A percentile compares a stretch with the other conserved stretches of the same genome.
Conservation (phyloP, 345 rosid species). For the Chamaenerion angustifolium region DNA sequence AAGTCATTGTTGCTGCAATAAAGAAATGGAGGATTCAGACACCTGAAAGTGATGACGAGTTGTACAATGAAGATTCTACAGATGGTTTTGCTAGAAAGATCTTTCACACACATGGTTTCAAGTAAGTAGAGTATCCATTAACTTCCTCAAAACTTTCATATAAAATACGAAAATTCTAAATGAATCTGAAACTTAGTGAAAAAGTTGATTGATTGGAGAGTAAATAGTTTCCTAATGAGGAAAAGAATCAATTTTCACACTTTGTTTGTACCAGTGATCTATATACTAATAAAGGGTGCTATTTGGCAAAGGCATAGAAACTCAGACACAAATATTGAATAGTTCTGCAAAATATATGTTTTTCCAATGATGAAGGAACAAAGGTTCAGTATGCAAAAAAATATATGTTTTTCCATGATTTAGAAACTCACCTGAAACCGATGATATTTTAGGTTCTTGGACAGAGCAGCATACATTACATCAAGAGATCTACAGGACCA, state of each 20-base stretch:
- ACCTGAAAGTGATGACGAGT: constrained; percentile 27
- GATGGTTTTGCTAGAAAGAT: constrained; percentile 44
- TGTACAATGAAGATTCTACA: constrained; percentile 31
- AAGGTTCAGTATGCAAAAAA: background rate
- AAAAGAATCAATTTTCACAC: too few species aligned
- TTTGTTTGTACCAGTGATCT: too few species aligned
- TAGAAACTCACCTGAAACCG: background rate
- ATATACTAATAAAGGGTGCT: too few species aligned
- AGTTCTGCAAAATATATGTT: too few species aligned
- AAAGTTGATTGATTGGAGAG: too few species aligned
- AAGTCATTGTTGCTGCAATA: constrained; percentile 65
- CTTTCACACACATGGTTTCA: constrained; percentile 79
- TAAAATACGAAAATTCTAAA: too few species aligned
- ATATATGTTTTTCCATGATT: background rate
- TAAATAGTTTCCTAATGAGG: too few species aligned
- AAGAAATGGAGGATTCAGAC: constrained; percentile 50
- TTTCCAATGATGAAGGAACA: too few species aligned
- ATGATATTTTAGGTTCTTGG: constrained; percentile 53
- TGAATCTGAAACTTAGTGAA: too few species aligned
- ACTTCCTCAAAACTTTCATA: background rate
- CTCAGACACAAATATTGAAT: too few species aligned
- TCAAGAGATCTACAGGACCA: constrained; percentile 50
- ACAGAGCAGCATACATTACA: constrained; percentile 69
- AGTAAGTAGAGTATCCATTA: constrained; percentile 26
- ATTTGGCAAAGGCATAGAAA: too few species aligned